Percentiles rank a stretch among this genome's conserved stretches.
phyloP scores from a whole-genome alignment of 2,329 filamentous ascomycete species.

The Pestalotiopsis sp. region DNA sequence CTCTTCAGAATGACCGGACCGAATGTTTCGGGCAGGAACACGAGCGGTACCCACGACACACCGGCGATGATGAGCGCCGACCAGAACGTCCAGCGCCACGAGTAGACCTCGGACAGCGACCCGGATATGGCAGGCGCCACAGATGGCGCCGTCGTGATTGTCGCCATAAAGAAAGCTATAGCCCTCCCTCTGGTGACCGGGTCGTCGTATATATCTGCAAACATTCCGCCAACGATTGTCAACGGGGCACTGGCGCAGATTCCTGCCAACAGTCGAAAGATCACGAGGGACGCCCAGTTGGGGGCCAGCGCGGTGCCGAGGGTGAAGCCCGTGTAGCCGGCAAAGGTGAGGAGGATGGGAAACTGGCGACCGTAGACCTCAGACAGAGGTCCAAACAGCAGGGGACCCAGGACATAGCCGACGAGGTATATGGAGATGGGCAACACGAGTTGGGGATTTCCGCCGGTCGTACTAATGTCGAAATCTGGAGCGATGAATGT shows the following conservation, averaged over 20 bases:
- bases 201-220: conserved; percentile 8
- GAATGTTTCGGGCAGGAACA: conserved; percentile 47
- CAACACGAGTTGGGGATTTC: neutral
- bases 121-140: neutral
- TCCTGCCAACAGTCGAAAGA: conserved; percentile 3
- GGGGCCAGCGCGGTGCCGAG: neutral
- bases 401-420: conserved; percentile 1
- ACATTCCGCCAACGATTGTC: conserved; percentile 6
- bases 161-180: conserved; percentile 1
- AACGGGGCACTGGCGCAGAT: neutral
- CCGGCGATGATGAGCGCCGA: conserved; percentile 26
- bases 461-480: neutral
- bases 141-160: neutral
- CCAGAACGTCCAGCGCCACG: conserved; percentile 49
- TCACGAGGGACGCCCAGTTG: neutral
- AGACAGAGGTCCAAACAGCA: conserved; percentile 4
- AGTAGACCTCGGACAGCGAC: neutral
- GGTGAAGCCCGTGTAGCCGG: conserved; percentile 6
- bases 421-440: conserved; percentile 6
- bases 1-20: conserved; percentile 26
- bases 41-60: conserved; percentile 44
- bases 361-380: conserved; percentile 3
- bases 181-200: conserved; percentile 1
- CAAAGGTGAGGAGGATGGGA: neutral
- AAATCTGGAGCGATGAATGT: neutral